Conservation (phyloP, 768 basidiomycete species). For the Tulasnella sp. region DNA sequence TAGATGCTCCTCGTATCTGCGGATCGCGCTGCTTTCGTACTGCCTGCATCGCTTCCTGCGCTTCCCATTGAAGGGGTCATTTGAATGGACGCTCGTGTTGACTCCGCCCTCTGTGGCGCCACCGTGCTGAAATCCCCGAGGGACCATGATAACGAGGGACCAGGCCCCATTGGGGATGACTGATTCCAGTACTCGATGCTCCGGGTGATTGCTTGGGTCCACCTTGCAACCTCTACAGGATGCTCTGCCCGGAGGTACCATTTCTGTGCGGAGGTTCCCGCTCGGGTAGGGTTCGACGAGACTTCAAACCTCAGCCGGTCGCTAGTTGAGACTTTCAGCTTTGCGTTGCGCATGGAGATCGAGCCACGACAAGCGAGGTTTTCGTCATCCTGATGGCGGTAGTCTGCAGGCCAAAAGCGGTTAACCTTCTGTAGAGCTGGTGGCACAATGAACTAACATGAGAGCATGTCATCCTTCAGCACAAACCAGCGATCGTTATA, state of each 20-base stretch:
- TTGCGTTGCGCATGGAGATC: constrained; percentile 74
- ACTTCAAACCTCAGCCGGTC: constrained; percentile 78
- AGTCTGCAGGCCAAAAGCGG: constrained; percentile 36
- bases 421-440: not conserved
- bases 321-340: constrained; percentile 37
- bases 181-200: constrained; percentile 61
- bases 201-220: constrained; percentile 64
- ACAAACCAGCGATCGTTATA: constrained; percentile 91
- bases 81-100: not conserved
- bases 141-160: not conserved
- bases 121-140: not conserved
- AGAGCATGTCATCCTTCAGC: constrained; percentile 71
- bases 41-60: constrained; percentile 1
- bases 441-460: constrained; percentile 42
- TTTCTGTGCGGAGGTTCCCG: constrained; percentile 42
- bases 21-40: not conserved
- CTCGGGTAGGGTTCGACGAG: constrained; percentile 29
- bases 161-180: constrained; percentile 23
- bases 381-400: constrained; percentile 85
- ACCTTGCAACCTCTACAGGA: constrained; percentile 78
- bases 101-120: not conserved
- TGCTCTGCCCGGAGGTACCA: constrained; percentile 82
- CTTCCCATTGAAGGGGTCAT: not conserved
- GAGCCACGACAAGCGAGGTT: constrained; percentile 73
- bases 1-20: not conserved